A percentile compares a stretch with the other conserved stretches of the same genome.
These are phyloP conservation scores for Lichina pygmaea DNA, from an alignment of 495 filamentous ascomycete species.

Conservation along the genomic window DNA sequence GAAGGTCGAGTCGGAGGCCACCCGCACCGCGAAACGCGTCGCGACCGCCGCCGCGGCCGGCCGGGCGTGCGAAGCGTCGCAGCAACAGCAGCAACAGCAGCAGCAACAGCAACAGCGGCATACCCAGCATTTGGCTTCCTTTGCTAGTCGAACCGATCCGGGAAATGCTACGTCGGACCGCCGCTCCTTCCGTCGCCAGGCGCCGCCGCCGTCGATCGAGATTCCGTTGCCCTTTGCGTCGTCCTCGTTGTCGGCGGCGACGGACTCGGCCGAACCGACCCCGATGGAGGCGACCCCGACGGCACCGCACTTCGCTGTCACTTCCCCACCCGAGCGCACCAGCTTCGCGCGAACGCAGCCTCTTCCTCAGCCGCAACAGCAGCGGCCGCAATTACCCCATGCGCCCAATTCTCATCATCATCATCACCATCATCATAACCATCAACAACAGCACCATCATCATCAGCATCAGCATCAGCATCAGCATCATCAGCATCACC, in stretches of 20 bases:
- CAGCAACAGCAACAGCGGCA: conserved; percentile 5
- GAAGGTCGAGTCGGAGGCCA: conserved; percentile 41
- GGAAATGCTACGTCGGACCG: conserved; percentile 13
- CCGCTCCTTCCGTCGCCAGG: conserved; percentile 30
- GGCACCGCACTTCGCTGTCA: conserved; percentile 32
- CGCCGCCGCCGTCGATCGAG: conserved; percentile 46
- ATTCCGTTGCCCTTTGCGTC: conserved; percentile 34
- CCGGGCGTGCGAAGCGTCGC: background rate
- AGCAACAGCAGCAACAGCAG: conserved; percentile 4
- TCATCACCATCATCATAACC: conserved; percentile 14
- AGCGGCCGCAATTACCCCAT: too few relatives aligned
- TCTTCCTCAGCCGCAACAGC: conserved; percentile 3
- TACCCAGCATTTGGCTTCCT: conserved; percentile 4
- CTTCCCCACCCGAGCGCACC: conserved; percentile 48
- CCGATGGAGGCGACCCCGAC: conserved; percentile 35
- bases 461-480: conserved; percentile 6
- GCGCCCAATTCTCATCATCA: background rate
- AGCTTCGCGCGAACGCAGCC: conserved; percentile 23
- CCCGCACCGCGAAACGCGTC: conserved; percentile 13
- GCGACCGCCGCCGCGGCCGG: background rate
- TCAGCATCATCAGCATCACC: too few relatives aligned
- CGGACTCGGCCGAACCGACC: conserved; percentile 16
- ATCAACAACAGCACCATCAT: conserved; percentile 23
- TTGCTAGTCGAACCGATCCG: conserved; percentile 12
- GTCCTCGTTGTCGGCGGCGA: conserved; percentile 11